Conservation (phyloP, 768 basidiomycete species). For the Phylloporus scabripes region DNA sequence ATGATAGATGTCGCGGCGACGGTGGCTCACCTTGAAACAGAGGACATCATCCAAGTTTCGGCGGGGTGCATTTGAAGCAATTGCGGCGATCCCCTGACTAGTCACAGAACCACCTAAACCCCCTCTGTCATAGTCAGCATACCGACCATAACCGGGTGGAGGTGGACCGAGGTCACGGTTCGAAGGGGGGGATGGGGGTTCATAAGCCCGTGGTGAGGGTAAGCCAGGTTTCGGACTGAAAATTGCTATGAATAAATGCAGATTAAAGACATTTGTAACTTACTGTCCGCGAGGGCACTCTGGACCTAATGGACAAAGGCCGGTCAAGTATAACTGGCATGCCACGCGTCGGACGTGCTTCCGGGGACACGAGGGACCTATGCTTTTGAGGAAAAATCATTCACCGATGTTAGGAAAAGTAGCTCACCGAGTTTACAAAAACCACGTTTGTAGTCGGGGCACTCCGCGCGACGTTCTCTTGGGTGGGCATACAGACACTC, state of each 20-base stretch:
- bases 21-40: constrained; percentile 70
- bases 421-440: constrained; percentile 87
- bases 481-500: constrained; percentile 97
- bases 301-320: constrained; percentile 87
- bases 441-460: constrained; percentile 92
- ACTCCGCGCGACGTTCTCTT: constrained; percentile 85
- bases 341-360: constrained; percentile 91
- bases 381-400: constrained; percentile 6
- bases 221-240: constrained; percentile 71
- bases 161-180: constrained; percentile 81
- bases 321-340: constrained; percentile 86
- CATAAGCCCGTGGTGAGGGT: constrained; percentile 68
- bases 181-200: constrained; percentile 68
- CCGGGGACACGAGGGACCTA: constrained; percentile 82
- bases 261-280: constrained; percentile 30
- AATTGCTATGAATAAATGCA: constrained; percentile 7
- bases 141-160: constrained; percentile 88
- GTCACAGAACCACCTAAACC: constrained; percentile 29
- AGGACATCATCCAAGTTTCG: constrained; percentile 79
- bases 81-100: constrained; percentile 23
- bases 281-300: constrained; percentile 89
- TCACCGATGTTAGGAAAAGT: neutral
- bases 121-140: constrained; percentile 65
- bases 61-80: constrained; percentile 41
- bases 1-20: neutral